Conservation (phyloP, 192 early-diverging fungal genomes). For the Mortierella antarctica region DNA sequence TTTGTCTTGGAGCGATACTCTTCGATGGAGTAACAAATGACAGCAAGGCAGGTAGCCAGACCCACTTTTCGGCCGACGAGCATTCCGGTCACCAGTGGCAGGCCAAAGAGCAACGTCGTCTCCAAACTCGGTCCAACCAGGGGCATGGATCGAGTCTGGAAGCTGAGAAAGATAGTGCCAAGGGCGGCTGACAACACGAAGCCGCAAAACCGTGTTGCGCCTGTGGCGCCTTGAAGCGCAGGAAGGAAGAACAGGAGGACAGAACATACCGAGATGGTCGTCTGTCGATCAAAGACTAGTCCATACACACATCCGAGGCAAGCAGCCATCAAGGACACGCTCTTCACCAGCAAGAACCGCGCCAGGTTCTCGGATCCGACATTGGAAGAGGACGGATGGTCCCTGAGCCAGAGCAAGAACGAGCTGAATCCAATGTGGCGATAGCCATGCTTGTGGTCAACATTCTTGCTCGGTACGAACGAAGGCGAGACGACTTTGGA, state of each 20-base stretch:
- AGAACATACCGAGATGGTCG: conserved; percentile 22
- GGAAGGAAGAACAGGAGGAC: conserved; percentile 45
- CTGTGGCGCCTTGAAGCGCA: conserved; percentile 42
- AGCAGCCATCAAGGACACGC: conserved; percentile 34
- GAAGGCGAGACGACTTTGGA: conserved; percentile 1
- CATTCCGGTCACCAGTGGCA: conserved; percentile 38
- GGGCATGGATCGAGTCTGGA: conserved; percentile 31
- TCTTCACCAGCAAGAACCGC: conserved; percentile 33
- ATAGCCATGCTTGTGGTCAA: conserved; percentile 12
- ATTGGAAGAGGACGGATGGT: conserved; percentile 34
- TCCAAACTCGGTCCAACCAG: conserved; percentile 46
- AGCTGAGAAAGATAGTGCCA: conserved; percentile 12
- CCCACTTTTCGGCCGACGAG: conserved; percentile 46
- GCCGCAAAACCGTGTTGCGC: conserved; percentile 36
- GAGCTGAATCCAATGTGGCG: conserved; percentile 30
- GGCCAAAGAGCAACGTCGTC: conserved; percentile 25
- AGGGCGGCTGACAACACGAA: conserved; percentile 20
- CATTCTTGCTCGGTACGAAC: conserved; percentile 1
- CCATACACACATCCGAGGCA: conserved; percentile 44
- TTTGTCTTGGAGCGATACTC: conserved; percentile 35
- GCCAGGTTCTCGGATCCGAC: conserved; percentile 41
- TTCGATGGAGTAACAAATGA: conserved; percentile 38
- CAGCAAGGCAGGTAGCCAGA: conserved; percentile 19
- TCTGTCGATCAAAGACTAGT: conserved; percentile 39
- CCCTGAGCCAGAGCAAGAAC: conserved; percentile 36